Evolutionary conservation across 2,329 filamentous ascomycete genomes (phyloP), one percentile per base, ranked within the genome.

Genomic region (Pyrenochaeta sp.): DNA sequence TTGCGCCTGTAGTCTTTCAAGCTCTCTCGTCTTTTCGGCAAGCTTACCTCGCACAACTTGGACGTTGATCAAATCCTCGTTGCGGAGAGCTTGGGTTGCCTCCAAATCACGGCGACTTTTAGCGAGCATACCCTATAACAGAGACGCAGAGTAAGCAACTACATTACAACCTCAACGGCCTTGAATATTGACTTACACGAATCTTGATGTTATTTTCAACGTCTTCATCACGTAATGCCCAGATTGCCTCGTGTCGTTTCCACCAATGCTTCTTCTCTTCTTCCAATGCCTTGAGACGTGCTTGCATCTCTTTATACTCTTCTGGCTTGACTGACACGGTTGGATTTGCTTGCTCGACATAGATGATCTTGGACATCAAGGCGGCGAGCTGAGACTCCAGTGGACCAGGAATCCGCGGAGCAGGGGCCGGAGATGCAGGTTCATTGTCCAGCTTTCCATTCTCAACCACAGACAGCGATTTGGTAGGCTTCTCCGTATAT

Each of bases 141-240:
- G 10, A 22, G 3, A 13, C 10, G 28, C 24, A 15, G 42, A 49
- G 48, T 62, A 56, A 62, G 59, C 25, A 12, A 13, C 15, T 27
- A 22, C 10, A 22, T 7, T 28, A 27, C 24, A 19, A 4, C 12
- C 3, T 2, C 9, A 28, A 27, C 3, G 10, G 7, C 12, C 25
- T 2, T n/a, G 25, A 30, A 10, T 24, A 12, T n/a, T 24, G 27
- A 58, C 64, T 58, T 61, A 66, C 64, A 3, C 78, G 76, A 42
- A 80, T 73, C 66, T 77, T 79, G 64, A 80, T 78, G 59, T 80
- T 75, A 58, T 80, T 81, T 50, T 76, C 72, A 1, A 80, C 74
- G 45, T 81, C 79, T 59, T 79, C 77, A 56, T 80, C 78, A 36
- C 79, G 72, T 22, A 81, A 68, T 3, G 73, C 72, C 62, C 75